Percentiles rank a stretch among this genome's conserved stretches.
Conservation (phyloP, 208 protist genomes). For the Wallacemonas sp. region DNA sequence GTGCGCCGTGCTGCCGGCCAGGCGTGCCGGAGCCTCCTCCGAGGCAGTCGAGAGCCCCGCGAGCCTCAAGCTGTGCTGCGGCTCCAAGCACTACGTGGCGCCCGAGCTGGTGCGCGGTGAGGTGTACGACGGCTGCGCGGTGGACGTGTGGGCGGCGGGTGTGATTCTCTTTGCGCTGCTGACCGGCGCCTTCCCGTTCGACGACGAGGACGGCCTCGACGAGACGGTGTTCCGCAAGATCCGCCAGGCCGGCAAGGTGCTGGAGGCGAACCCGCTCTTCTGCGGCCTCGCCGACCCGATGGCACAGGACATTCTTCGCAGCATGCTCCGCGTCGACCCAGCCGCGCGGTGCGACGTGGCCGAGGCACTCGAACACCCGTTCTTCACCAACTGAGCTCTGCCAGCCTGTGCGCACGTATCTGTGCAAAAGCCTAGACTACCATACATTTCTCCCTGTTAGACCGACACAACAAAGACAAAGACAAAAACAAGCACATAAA, state of each 20-base stretch:
- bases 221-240: constrained; percentile 49
- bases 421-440: too few relatives aligned
- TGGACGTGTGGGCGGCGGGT: constrained; percentile 97
- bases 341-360: constrained; percentile 46
- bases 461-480: not conserved
- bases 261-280: constrained; percentile 55
- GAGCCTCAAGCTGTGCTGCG: constrained; percentile 69
- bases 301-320: constrained; percentile 62
- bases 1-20: constrained; percentile 48
- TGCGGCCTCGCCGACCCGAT: constrained; percentile 43
- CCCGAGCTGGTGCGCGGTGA: constrained; percentile 90
- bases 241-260: constrained; percentile 40
- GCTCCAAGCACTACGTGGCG: constrained; percentile 89
- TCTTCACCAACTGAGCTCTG: constrained; percentile 35
- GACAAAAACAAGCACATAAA: too few relatives aligned
- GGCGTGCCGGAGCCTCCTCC: not conserved
- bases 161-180: constrained; percentile 95
- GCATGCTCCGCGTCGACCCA: constrained; percentile 56
- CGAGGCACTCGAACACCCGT: constrained; percentile 73
- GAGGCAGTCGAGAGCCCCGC: constrained; percentile 14
- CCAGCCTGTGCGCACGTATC: too few relatives aligned
- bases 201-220: constrained; percentile 27
- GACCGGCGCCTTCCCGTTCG: constrained; percentile 91
- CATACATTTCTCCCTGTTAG: not conserved
- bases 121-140: constrained; percentile 86